These are phyloP conservation scores for Xylaria sp. DNA, from an alignment of 2,329 filamentous ascomycete species.

Conservation along the genomic window DNA sequence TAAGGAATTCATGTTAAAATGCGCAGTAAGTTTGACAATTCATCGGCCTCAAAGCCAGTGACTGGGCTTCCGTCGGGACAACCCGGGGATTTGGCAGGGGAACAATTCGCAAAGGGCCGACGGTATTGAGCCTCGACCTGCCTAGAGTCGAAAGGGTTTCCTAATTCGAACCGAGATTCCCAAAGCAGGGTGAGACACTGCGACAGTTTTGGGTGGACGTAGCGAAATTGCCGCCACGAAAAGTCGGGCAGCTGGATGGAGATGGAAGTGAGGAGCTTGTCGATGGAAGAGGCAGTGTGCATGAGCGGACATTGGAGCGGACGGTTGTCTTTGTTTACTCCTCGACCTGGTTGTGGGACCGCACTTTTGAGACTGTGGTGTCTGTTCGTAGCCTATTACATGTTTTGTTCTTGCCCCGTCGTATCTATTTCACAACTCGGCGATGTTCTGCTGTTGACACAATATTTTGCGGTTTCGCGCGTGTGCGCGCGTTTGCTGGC, in stretches of 20 bases:
- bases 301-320: conserved; percentile 35
- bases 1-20: background rate
- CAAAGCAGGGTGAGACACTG: conserved; percentile 20
- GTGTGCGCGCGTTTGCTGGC: conserved; percentile 4
- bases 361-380: background rate
- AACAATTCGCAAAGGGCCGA: conserved; percentile 16
- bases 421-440: conserved; percentile 3
- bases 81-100: conserved; percentile 9
- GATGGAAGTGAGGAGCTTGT: conserved; percentile 18
- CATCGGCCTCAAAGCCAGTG: background rate
- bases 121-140: conserved; percentile 17
- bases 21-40: background rate
- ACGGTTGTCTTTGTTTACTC: conserved; percentile 11
- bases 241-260: conserved; percentile 32
- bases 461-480: background rate
- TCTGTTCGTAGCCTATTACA: background rate
- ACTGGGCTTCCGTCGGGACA: conserved; percentile 8
- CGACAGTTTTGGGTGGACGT: conserved; percentile 37
- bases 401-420: background rate
- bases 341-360: conserved; percentile 29
- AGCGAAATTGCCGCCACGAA: conserved; percentile 23
- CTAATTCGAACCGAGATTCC: conserved; percentile 14
- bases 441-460: conserved; percentile 17
- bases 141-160: conserved; percentile 5
- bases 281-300: conserved; percentile 36